These are phyloP conservation scores for Ustulina deusta DNA, from an alignment of 2,329 filamentous ascomycete genomes.

Conservation along the genomic window DNA sequence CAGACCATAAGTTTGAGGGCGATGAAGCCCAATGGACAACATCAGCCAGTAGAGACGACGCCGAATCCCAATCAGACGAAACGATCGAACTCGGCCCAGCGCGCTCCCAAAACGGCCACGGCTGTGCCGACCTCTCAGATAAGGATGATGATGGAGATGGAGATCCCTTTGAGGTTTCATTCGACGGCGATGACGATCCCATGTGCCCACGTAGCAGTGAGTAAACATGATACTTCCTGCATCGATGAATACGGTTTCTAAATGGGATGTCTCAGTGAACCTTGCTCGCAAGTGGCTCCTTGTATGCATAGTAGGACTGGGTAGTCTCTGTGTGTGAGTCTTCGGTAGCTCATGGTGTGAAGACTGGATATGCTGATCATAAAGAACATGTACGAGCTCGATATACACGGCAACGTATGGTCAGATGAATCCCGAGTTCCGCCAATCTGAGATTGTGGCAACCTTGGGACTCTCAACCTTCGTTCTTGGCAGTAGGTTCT, in stretches of 20 bases:
- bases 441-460: constrained; percentile 76
- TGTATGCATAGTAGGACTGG: constrained; percentile 77
- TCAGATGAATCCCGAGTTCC: constrained; percentile 81
- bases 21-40: constrained; percentile 15
- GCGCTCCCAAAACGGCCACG: constrained; percentile 47
- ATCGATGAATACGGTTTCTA: constrained; percentile 1
- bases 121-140: constrained; percentile 42
- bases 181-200: constrained; percentile 80
- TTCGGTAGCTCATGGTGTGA: no score
- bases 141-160: constrained; percentile 38
- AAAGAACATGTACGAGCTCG: constrained; percentile 84
- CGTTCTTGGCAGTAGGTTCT: constrained; percentile 75
- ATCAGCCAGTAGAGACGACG: constrained; percentile 20
- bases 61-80: constrained; percentile 14
- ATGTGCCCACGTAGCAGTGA: constrained; percentile 73
- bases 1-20: constrained; percentile 14
- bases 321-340: constrained; percentile 87
- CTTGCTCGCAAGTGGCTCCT: constrained; percentile 81
- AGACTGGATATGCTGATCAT: background rate
- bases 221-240: constrained; percentile 46
- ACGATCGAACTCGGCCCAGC: constrained; percentile 19
- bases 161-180: constrained; percentile 75
- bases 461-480: constrained; percentile 86
- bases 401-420: constrained; percentile 87
- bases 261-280: constrained; percentile 53